Base-by-base conservation (phyloP, 2,329 filamentous ascomycete species). In the Aspergillus jensenii region DNA sequence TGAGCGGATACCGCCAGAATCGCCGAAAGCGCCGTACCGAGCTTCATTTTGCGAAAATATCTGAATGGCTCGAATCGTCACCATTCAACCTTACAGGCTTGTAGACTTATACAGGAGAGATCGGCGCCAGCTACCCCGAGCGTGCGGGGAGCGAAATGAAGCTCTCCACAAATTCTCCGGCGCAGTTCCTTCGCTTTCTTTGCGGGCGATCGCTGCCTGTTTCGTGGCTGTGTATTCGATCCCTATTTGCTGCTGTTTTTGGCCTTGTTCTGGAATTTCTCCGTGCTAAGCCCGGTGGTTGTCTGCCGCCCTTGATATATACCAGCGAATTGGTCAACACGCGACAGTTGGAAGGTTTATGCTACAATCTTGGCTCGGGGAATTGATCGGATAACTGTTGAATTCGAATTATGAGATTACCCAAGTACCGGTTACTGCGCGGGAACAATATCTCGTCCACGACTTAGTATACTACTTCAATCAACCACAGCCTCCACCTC, bases 81-180 rank as follows among this genome's bases (percentile, higher is more conserved):
- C 21, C 21, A 21, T 21, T 21, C 21, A 21, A 21, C 3, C 21
- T 21, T 21, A 21, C 21, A 21, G 21, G 3, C 21, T 1, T 21
- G 21, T 4, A 4, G 21, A 21, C 21, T 21, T 21, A 21, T 21
- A 21, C 19, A 21, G 21, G 21, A 1, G 21, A 21, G 4, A 51
- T 63, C 61, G 61, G 61, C n/a, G 6, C 12, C 11, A 59, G 39
- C 35, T 61, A 59, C 19, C 53, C 61, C 61, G 61, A 54, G n/a
- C 59, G 37, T 59, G 61, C 61, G 61, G 61, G 59, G 61, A 39
- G 39, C 27, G 8, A 51, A 57, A 55, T 52, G 48, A 57, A 51
- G 40, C 52, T 56, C 45, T 53, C 19, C 21, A 33, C 39, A 58
- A 60, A 60, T 62, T 60, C 46, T 58, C 60, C 60, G 60, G 23